Base-by-base conservation (phyloP, 2,329 filamentous ascomycete species). In the Davidsoniella neocaledoniae region DNA sequence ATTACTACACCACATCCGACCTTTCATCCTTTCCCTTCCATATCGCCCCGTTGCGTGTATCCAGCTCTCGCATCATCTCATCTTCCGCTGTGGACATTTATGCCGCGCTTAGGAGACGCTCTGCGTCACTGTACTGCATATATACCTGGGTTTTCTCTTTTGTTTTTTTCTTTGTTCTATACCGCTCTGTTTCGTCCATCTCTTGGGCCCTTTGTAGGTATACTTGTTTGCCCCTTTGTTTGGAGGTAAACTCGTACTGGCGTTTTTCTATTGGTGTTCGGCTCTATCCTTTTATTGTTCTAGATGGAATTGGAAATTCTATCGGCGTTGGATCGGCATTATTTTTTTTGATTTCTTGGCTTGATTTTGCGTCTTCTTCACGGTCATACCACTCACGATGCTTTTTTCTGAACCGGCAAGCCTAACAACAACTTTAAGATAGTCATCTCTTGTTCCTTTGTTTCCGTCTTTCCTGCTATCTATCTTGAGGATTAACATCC, bases 71-170 rank as follows among this genome's bases (percentile, higher is more conserved):
- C 29, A 33, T 33, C 29, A 33, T 33, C 29, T 33, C 29, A 33
- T 33, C 29, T 33, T 33, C 29, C 29, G 29, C 29, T 33, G 29
- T 33, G 29, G 29, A 33, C 29, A 33, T 33, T 5, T 33, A 33
- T 33, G 29, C 29, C 29, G 29, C 9, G 9, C 17, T n/a, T 23
- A 46, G 17, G 9, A 46, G 16, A 46, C 17, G 29, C 5, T 38
- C 21, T 21, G 29, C 29, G 29, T 33, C 29, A 33, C 29, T 33
- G 29, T 33, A 19, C 37, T 48, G 46, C 46, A 48, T 48, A 41
- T 48, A 43, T 41, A 48, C 46, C 33, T 17, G 33, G 40, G 46
- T 41, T 33, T 39, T 26, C 19, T 36, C 40, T 29, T 42, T 26
- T 48, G 16, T 41, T 16, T 43, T 46, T 12, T 14, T 38, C 21